Percentiles rank a stretch among this genome's conserved stretches.
phyloP scores from a whole-genome alignment of 805 yeast genomes.

The Wickerhamiella allomyrinae region DNA sequence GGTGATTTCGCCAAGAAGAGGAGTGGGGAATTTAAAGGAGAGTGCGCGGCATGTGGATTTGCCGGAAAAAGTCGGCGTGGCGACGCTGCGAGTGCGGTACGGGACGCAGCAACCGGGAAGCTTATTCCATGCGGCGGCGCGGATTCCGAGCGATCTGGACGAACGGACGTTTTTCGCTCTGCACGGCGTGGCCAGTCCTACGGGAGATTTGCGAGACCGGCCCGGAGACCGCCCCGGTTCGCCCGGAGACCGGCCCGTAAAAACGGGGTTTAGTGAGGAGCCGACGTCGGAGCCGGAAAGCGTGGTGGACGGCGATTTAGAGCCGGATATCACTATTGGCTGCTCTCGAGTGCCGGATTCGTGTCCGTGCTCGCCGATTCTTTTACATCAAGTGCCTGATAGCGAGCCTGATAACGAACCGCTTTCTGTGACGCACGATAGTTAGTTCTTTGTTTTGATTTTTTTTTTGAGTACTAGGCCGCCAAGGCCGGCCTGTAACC shows the following conservation, averaged over 20 bases:
- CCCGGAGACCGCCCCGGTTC: too few relatives aligned
- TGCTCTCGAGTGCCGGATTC: not conserved
- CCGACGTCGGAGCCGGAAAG: not conserved
- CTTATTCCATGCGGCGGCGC: not conserved
- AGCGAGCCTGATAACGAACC: not conserved
- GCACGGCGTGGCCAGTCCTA: not conserved
- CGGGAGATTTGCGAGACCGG: not conserved
- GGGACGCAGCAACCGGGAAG: not conserved
- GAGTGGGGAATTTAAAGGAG: not conserved
- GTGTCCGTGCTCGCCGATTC: not conserved
- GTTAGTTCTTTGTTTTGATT: not conserved
- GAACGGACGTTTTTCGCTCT: not conserved
- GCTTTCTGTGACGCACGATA: not conserved
- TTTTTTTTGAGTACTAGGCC: too few relatives aligned
- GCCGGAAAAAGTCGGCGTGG: not conserved
- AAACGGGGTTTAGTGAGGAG: too few relatives aligned
- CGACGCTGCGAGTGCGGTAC: not conserved
- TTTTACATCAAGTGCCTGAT: not conserved
- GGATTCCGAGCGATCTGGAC: not conserved
- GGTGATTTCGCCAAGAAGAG: not conserved
- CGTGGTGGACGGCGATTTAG: not conserved
- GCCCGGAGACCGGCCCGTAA: too few relatives aligned
- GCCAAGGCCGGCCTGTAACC: too few relatives aligned
- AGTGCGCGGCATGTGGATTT: not conserved
- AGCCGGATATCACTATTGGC: not conserved